Percentiles rank a stretch among this genome's conserved stretches.
Evolutionary conservation across 495 filamentous ascomycete genomes (phyloP).

Genomic region (Jackrogersella multiformis): DNA sequence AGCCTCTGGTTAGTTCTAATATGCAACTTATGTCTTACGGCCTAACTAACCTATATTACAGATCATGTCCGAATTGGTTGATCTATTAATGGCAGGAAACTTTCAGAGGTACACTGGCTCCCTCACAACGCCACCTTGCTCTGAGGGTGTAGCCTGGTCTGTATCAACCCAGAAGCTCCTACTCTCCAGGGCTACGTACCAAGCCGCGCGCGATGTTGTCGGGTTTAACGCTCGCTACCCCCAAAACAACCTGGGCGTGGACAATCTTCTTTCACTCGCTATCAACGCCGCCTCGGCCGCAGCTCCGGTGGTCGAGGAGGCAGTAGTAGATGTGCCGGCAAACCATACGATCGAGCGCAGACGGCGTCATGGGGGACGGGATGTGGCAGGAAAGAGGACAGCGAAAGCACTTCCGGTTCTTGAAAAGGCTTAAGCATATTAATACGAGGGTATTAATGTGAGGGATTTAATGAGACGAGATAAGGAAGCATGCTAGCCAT

Average conservation of each 20-base stretch:
- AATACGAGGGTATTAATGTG: not conserved
- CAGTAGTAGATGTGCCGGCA: constrained; percentile 2
- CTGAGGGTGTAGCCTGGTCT: constrained; percentile 67
- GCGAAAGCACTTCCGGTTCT: not conserved
- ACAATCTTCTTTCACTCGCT: constrained; percentile 61
- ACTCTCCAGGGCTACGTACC: constrained; percentile 63
- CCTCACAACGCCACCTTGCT: constrained; percentile 75
- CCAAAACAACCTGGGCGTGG: constrained; percentile 64
- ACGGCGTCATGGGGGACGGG: not conserved
- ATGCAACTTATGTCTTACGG: too few relatives aligned
- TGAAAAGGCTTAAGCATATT: not conserved
- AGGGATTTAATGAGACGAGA: constrained; percentile 13
- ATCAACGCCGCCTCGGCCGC: not conserved
- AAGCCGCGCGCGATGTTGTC: constrained; percentile 64
- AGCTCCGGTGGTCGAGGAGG: not conserved
- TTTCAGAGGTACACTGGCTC: constrained; percentile 69
- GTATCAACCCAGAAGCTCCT: constrained; percentile 62
- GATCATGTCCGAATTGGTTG: constrained; percentile 64
- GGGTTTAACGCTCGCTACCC: constrained; percentile 72
- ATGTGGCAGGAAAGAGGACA: not conserved
- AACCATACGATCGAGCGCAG: constrained; percentile 9
- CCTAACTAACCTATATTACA: too few relatives aligned
- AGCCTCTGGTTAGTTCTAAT: too few relatives aligned
- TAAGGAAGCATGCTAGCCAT: constrained; percentile 26
- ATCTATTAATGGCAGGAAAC: constrained; percentile 57